These are phyloP conservation scores for Pseudogymnoascus sp. DNA, from an alignment of 2,329 filamentous ascomycete genomes.

Conservation along the genomic window DNA sequence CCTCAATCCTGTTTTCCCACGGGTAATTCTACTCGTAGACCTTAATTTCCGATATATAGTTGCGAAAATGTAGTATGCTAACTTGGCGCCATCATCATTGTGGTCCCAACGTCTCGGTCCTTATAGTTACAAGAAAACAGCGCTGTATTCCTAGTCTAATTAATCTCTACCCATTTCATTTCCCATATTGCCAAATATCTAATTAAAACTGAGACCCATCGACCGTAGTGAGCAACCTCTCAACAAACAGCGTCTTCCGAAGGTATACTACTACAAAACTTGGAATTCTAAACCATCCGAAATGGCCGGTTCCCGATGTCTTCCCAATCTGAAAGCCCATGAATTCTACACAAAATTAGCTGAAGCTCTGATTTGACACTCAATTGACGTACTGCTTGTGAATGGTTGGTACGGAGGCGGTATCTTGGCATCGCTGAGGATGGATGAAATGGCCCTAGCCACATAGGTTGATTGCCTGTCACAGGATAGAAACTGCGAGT, in stretches of 20 bases:
- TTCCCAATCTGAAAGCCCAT: conserved; percentile 27
- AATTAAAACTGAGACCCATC: conserved; percentile 17
- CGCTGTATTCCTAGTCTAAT: not conserved
- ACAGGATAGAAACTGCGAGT: conserved; percentile 17
- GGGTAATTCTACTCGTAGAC: not conserved
- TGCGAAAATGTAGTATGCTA: not conserved
- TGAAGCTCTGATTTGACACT: not conserved
- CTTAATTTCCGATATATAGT: not conserved
- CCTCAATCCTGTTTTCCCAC: not conserved
- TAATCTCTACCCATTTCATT: not conserved
- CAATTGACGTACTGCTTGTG: conserved; percentile 13
- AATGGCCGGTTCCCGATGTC: conserved; percentile 31
- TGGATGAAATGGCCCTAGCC: conserved; percentile 20
- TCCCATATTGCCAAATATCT: not conserved
- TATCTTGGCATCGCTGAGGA: conserved; percentile 13
- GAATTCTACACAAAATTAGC: conserved; percentile 13
- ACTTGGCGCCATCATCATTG: not conserved
- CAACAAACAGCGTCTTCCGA: conserved; percentile 22
- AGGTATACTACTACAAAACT: conserved; percentile 20
- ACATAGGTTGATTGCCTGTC: conserved; percentile 19
- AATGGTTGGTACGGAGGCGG: conserved; percentile 18
- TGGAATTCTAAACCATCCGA: conserved; percentile 22
- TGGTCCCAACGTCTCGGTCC: not conserved
- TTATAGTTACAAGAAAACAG: not conserved
- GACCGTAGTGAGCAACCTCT: conserved; percentile 17